Conservation (phyloP, 768 basidiomycete genomes). For the Trametes maxima region DNA sequence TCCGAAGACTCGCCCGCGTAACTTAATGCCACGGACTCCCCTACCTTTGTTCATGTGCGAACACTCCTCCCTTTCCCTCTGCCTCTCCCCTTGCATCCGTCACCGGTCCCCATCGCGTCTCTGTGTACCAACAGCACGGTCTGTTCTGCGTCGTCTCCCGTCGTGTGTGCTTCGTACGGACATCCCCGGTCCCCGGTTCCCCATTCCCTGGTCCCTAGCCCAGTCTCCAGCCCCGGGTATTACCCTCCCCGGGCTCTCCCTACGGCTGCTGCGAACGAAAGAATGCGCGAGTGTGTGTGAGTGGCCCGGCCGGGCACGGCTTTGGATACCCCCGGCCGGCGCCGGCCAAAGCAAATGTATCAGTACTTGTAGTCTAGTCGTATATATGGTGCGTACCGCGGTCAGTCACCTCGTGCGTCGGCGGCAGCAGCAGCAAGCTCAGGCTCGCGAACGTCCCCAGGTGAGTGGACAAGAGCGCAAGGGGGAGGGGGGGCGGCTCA, state of each 20-base stretch:
- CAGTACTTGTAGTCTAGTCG: conserved; percentile 27
- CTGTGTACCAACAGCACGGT: conserved; percentile 22
- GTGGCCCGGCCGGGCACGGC: conserved; percentile 13
- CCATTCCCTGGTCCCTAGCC: too few relatives aligned
- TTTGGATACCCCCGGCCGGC: conserved; percentile 20
- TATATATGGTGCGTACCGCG: conserved; percentile 18
- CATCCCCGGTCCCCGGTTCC: not conserved
- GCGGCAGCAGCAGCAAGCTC: not conserved
- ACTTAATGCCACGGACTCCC: conserved; percentile 11
- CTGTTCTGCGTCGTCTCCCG: conserved; percentile 4
- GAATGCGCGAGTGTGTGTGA: not conserved
- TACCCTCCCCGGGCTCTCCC: too few relatives aligned
- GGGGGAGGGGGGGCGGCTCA: too few relatives aligned
- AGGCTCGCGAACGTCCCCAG: not conserved
- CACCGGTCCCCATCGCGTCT: not conserved
- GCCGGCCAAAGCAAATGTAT: conserved; percentile 17
- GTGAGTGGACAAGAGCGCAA: too few relatives aligned
- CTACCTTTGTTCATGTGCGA: not conserved
- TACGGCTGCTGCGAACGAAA: conserved; percentile 6
- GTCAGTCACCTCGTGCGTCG: not conserved
- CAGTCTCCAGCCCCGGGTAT: not conserved
- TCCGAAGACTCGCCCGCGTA: conserved; percentile 5
- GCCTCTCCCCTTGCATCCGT: not conserved
- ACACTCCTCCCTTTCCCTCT: not conserved
- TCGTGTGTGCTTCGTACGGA: conserved; percentile 7